Evolutionary conservation across 805 yeast genomes (phyloP).

Genomic region (Myxozyma udenii): DNA sequence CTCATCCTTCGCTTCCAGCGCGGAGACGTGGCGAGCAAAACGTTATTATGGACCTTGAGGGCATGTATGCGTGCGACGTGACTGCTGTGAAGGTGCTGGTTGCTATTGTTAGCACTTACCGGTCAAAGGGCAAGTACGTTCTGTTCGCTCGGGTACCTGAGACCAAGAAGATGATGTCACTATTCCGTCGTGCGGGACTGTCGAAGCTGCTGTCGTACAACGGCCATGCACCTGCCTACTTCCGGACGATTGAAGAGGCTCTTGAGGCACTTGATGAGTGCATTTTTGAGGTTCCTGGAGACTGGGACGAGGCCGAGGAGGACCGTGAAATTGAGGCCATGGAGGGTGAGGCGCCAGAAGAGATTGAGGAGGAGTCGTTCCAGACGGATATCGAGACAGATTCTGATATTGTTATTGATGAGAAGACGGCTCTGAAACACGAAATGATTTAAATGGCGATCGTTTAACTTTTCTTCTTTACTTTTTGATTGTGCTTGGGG

Average conservation of each 20-base stretch:
- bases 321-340: conserved; percentile 13
- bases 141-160: conserved; percentile 60
- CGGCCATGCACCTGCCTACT: conserved; percentile 39
- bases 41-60: conserved; percentile 72
- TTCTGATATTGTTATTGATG: conserved; percentile 5
- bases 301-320: conserved; percentile 22
- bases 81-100: conserved; percentile 70
- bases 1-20: conserved; percentile 72
- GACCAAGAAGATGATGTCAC: conserved; percentile 46
- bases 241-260: conserved; percentile 57
- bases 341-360: conserved; percentile 12
- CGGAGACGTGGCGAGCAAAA: conserved; percentile 48
- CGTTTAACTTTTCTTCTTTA: not conserved
- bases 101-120: conserved; percentile 58
- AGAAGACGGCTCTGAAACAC: conserved; percentile 10
- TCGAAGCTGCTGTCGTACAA: conserved; percentile 39
- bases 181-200: conserved; percentile 58
- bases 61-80: conserved; percentile 78
- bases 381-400: conserved; percentile 11
- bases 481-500: not conserved
- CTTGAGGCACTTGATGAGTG: conserved; percentile 45
- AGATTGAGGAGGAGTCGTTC: conserved; percentile 13
- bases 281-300: conserved; percentile 25
- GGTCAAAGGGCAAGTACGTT: conserved; percentile 53
- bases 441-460: conserved; percentile 9